These are phyloP conservation scores for Coelastrella sp. DNA, from an alignment of 139 green algal species.

Conservation along the genomic window DNA sequence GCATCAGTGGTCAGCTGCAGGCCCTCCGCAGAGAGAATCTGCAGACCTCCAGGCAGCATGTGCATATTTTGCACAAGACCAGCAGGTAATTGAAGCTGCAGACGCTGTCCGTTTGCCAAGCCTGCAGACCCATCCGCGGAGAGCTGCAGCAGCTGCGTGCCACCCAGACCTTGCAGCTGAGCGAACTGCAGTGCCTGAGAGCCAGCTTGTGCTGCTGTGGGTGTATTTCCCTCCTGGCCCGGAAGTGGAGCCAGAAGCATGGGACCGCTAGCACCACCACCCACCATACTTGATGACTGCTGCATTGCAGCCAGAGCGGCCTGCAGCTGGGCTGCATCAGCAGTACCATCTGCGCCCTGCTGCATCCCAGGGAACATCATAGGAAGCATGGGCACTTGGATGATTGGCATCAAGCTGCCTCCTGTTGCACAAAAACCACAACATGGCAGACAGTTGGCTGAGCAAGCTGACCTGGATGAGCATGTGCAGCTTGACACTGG, in stretches of 20 bases:
- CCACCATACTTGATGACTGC: conserved; percentile 11
- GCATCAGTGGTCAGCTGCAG: conserved; percentile 36
- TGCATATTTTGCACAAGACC: conserved; percentile 21
- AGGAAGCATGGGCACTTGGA: conserved; percentile 23
- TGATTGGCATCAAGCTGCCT: conserved; percentile 41
- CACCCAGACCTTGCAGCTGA: conserved; percentile 21
- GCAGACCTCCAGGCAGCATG: conserved; percentile 37
- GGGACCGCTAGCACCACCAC: conserved; percentile 11
- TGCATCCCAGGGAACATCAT: conserved; percentile 34
- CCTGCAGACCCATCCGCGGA: conserved; percentile 19
- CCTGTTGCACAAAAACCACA: background rate
- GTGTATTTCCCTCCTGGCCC: background rate
- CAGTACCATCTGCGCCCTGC: conserved; percentile 7
- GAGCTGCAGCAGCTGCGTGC: conserved; percentile 39
- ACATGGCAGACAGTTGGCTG: no score
- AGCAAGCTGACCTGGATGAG: no score
- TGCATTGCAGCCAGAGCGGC: conserved; percentile 18
- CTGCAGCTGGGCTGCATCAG: conserved; percentile 27
- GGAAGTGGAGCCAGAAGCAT: conserved; percentile 14
- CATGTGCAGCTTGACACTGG: no score
- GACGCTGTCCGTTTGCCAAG: conserved; percentile 12
- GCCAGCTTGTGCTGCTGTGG: background rate
- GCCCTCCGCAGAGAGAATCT: conserved; percentile 39
- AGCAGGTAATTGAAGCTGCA: conserved; percentile 30
- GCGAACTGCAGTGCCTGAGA: conserved; percentile 41